Evolutionary conservation across 2,329 filamentous ascomycete species (phyloP), one percentile per base, ranked within the genome.

Genomic region (Anthostomella pinea): DNA sequence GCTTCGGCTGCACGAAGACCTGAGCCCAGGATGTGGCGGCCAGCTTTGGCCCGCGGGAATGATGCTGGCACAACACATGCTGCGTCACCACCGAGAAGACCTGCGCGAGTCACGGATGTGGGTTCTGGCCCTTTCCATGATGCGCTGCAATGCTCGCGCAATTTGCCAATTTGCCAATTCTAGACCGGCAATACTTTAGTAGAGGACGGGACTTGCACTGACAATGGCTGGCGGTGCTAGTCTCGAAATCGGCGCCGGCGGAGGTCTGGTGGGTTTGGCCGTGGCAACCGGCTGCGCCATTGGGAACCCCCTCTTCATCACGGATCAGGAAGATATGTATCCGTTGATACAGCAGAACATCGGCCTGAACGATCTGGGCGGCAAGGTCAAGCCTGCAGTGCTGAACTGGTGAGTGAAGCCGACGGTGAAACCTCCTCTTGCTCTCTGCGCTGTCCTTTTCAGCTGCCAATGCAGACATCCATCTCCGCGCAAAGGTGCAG

Each of bases 11-110:
- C 85, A 87, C 54, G 89, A 96, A 62, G 90, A 97, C 63, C 75
- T 95, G 30, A 79, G 78, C 39, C 79, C 86, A 46, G 93, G 93
- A 43, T 97, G 93, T 62, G 93, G 93, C 31, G 93, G 93, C 3
- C 87, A 94, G 64, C 75, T 94, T 8, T 97, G 93, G 93, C 91
- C 90, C 3, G 91, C 91, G 1, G 93, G 93, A 8, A 85, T 95
- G 80, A 78, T 93, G 11, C 71, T 98, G 35, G 78, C 85, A 14
- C 87, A 84, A 63, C 94, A 97, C 59, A 77, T 97, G 74, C 72
- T 97, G 41, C 77, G 83, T 34, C 82, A 82, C 56, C 85, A 87
- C 52, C 69, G 68, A 45, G 66, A 75, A n/a, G 68, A 77, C 48
- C 62, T 95, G 46, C 64, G 63, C 39, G 69, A 76, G 39, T 82